Percentiles rank a stretch among this genome's conserved stretches.
These are phyloP conservation scores for Bryum argenteum DNA, from an alignment of 225 moss, liverwort and hornwort genomes.

Conservation along the genomic window DNA sequence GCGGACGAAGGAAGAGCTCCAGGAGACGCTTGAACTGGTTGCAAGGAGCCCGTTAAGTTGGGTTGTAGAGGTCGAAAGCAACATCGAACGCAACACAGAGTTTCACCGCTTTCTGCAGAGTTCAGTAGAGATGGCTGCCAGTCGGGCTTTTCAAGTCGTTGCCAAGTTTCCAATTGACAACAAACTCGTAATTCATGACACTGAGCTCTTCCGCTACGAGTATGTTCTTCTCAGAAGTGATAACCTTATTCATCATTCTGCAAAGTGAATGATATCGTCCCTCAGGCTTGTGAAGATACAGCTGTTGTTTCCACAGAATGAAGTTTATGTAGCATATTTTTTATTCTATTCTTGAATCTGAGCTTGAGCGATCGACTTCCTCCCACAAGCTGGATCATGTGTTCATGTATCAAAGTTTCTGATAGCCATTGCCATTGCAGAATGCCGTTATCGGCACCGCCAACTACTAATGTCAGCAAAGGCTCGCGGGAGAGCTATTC, in stretches of 20 bases:
- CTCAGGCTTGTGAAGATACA: neutral
- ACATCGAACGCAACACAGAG: conserved; percentile 72
- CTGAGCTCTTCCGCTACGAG: conserved; percentile 67
- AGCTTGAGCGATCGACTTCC: neutral
- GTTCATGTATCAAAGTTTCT: neutral
- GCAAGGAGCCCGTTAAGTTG: conserved; percentile 71
- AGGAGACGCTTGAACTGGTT: conserved; percentile 66
- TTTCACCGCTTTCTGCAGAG: conserved; percentile 74
- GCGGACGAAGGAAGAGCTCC: conserved; percentile 75
- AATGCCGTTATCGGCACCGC: conserved; percentile 66
- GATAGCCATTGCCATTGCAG: conserved; percentile 41
- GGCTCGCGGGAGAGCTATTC: conserved; percentile 27
- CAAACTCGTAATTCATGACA: conserved; percentile 45
- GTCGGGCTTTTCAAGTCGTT: conserved; percentile 60
- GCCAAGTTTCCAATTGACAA: conserved; percentile 51
- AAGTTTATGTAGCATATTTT: neutral
- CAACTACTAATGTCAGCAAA: conserved; percentile 49
- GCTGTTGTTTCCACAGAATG: neutral
- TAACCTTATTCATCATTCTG: neutral
- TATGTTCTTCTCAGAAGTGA: conserved; percentile 29
- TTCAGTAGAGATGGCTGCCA: conserved; percentile 60
- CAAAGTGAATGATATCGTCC: conserved; percentile 1
- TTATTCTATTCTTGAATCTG: neutral
- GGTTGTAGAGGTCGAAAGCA: conserved; percentile 93
- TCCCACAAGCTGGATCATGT: conserved; percentile 19